Evolutionary conservation across 2,329 filamentous ascomycete species (phyloP), one percentile per base, ranked within the genome.

Genomic region (Monosporascus sp.): DNA sequence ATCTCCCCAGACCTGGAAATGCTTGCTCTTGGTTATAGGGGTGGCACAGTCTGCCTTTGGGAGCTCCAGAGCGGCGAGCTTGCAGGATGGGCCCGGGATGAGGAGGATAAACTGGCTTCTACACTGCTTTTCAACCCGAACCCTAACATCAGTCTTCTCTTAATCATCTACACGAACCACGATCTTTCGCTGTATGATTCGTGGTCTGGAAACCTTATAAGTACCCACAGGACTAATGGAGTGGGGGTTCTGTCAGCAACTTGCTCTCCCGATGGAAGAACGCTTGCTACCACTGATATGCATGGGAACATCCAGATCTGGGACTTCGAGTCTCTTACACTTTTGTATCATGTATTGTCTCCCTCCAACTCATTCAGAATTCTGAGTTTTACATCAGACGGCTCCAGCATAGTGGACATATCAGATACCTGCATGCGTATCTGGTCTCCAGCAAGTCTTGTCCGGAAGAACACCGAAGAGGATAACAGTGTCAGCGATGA

Each of bases 51-150:
- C 14, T 64, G 59, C n/a, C 43, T 63, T 11, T 61, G 54, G 53
- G 60, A 62, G 16, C 11, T 62, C 7, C 41, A 46, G 17, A 57
- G 44, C 22, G 50, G 41, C 2, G 59, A 60, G 14, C 46, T 60
- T n/a, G 54, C 60, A 19, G 54, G 56, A 9, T 64, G 57, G 56
- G 60, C 59, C 22, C 34, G 51, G 20, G 61, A 64, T 46, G 55
- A 56, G 6, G 22, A 54, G 5, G 51, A 56, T 20, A 47, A 55
- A 16, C 40, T 53, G 9, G 52, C 54, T 0, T 27, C 51, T 9
- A 49, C 56, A 7, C 36, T 64, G 22, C 38, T 64, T 3, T 64
- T 64, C 51, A 63, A 63, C 50, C 60, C 60, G 5, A 59, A 61
- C 37, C 55, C 60, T 1, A 53, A 53, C 22, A 50, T 64, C 14